Percentiles rank a stretch among this genome's conserved stretches.
phyloP scores from a whole-genome alignment of 345 rosid species.

The Pugionium dolabratum region DNA sequence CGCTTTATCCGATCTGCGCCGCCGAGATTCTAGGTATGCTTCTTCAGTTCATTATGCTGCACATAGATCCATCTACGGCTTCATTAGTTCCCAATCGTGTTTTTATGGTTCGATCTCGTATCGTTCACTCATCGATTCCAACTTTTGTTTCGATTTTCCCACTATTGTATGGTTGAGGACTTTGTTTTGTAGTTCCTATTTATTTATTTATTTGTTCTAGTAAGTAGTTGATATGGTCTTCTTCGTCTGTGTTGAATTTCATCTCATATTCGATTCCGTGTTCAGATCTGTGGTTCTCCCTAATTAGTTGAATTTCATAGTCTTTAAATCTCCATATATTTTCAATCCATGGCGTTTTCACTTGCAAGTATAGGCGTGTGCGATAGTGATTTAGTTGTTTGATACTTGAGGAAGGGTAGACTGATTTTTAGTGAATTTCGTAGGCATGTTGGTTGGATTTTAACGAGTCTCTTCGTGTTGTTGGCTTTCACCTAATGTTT shows the following conservation, averaged over 20 bases:
- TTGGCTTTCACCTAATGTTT: constrained; percentile 18
- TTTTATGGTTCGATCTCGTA: constrained; percentile 25
- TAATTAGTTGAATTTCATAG: constrained; percentile 9
- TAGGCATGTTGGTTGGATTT: neutral
- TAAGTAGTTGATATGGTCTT: constrained; percentile 9
- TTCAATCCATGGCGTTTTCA: neutral
- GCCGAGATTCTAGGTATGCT: constrained; percentile 33
- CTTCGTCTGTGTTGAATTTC: constrained; percentile 18
- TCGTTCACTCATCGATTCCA: constrained; percentile 18
- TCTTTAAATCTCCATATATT: neutral
- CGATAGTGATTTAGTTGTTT: constrained; percentile 3
- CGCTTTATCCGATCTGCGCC: constrained; percentile 38
- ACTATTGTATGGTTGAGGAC: too few species aligned
- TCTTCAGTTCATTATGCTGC: constrained; percentile 23
- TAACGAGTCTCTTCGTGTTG: neutral
- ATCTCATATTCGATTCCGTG: neutral
- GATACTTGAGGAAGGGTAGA: neutral
- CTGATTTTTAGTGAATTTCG: neutral
- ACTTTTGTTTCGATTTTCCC: neutral
- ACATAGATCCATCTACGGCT: constrained; percentile 20
- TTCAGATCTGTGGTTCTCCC: constrained; percentile 28
- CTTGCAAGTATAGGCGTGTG: neutral
- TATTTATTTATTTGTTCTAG: neutral
- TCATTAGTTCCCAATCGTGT: constrained; percentile 7
- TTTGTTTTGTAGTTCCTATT: neutral